Evolutionary conservation across 2,329 filamentous ascomycete species (phyloP).

Genomic region (Colletotrichum filicis): DNA sequence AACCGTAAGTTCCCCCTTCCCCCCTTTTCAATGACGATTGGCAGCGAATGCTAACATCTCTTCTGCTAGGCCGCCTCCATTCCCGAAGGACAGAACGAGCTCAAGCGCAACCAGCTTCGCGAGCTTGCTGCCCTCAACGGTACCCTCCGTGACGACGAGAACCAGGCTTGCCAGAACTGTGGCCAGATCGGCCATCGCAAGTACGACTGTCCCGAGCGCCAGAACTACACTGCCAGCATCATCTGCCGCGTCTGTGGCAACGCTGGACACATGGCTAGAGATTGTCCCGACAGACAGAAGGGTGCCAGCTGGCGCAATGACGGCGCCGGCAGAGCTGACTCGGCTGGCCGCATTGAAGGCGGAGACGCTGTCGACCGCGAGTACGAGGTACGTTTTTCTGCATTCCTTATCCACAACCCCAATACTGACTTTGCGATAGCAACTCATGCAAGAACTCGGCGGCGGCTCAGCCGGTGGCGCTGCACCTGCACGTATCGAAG

Average conservation of each 20-base stretch:
- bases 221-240: slow-evolving; percentile 99
- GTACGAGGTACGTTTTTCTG: slow-evolving; percentile 79
- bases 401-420: not conserved
- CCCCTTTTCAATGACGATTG: not conserved
- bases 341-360: slow-evolving; percentile 74
- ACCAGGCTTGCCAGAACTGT: slow-evolving; percentile 99
- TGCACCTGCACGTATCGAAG: slow-evolving; percentile 86
- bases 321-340: slow-evolving; percentile 56
- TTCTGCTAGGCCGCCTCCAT: slow-evolving; percentile 87
- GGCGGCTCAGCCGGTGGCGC: slow-evolving; percentile 72
- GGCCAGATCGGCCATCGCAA: slow-evolving; percentile 99
- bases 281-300: slow-evolving; percentile 94
- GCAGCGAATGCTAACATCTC: slow-evolving; percentile 39
- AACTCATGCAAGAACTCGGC: slow-evolving; percentile 97
- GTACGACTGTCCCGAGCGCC: slow-evolving; percentile 97
- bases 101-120: slow-evolving; percentile 98
- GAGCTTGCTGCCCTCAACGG: slow-evolving; percentile 98
- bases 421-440: slow-evolving; percentile 65
- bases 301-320: slow-evolving; percentile 94
- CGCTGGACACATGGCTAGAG: slow-evolving; percentile 96
- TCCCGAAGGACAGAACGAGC: slow-evolving; percentile 97
- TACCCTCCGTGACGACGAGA: slow-evolving; percentile 98
- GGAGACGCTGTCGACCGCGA: slow-evolving; percentile 92
- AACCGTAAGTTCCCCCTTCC: slow-evolving; percentile 73
- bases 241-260: slow-evolving; percentile 99